These are phyloP conservation scores for Phytopythium vexans DNA, from an alignment of 352 stramenopile species.

Conservation along the genomic window DNA sequence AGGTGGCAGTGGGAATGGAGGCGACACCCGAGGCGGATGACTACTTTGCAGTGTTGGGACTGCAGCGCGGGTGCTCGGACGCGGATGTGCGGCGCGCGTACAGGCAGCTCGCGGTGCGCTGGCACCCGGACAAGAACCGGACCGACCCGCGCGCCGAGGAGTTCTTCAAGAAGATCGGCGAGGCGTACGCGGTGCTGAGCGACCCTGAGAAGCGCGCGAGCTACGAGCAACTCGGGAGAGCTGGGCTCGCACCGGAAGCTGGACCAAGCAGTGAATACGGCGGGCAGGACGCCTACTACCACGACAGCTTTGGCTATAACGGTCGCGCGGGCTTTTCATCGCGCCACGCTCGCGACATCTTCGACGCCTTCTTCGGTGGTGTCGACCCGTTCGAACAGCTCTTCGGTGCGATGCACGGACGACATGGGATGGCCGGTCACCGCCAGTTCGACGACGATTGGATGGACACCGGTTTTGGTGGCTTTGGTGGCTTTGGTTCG, in stretches of 20 bases:
- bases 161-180: constrained; percentile 87
- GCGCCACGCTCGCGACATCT: constrained; percentile 66
- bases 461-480: constrained; percentile 13
- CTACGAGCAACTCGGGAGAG: constrained; percentile 55
- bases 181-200: constrained; percentile 88
- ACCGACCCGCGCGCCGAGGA: constrained; percentile 75
- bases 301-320: constrained; percentile 27
- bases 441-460: constrained; percentile 12
- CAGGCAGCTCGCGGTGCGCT: constrained; percentile 78
- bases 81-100: constrained; percentile 69
- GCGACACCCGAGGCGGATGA: constrained; percentile 57
- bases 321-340: constrained; percentile 30
- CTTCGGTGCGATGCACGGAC: constrained; percentile 22
- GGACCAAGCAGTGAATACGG: background rate
- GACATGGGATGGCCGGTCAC: background rate
- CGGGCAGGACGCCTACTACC: constrained; percentile 3
- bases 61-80: constrained; percentile 34
- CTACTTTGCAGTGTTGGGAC: constrained; percentile 64
- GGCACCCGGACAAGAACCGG: constrained; percentile 94
- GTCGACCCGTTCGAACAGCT: constrained; percentile 57
- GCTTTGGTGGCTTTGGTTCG: constrained; percentile 5
- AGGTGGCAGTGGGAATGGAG: constrained; percentile 3
- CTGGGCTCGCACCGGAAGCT: constrained; percentile 12
- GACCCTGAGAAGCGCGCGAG: constrained; percentile 56
- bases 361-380: constrained; percentile 67